phyloP scores from a whole-genome alignment of 495 filamentous ascomycete genomes.

The Sordaria brevicollis region DNA sequence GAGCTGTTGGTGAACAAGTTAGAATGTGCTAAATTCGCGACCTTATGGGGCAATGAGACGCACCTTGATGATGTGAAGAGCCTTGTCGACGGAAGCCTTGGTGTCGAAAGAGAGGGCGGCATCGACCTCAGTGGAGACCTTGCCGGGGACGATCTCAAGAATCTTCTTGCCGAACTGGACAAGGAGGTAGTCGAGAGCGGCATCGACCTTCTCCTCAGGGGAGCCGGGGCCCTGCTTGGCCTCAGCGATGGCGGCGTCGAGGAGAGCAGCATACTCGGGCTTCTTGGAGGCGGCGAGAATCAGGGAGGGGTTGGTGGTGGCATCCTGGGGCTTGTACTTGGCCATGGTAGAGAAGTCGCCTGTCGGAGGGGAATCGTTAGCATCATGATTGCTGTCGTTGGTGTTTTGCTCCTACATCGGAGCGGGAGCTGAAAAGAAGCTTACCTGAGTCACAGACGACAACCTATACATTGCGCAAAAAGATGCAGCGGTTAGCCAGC shows the following conservation, averaged over 20 bases:
- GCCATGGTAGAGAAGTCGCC: conserved; percentile 56
- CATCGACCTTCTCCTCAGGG: conserved; percentile 68
- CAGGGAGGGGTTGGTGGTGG: conserved; percentile 96
- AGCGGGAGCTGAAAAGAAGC: conserved; percentile 12
- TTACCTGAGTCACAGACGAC: conserved; percentile 96
- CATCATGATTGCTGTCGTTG: neutral
- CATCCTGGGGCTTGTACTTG: conserved; percentile 99
- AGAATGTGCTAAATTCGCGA: neutral
- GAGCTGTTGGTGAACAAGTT: conserved; percentile 43
- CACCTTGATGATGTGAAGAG: conserved; percentile 93
- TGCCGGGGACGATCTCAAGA: conserved; percentile 90
- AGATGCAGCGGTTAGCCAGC: conserved; percentile 18
- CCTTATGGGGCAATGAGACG: conserved; percentile 9
- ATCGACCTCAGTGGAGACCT: conserved; percentile 98
- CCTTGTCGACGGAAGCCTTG: conserved; percentile 86
- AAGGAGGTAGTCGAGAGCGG: conserved; percentile 81
- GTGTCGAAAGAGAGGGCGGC: conserved; percentile 94
- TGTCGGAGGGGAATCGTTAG: neutral
- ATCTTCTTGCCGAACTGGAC: conserved; percentile 98
- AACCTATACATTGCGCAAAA: conserved; percentile 40
- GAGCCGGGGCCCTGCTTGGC: conserved; percentile 64
- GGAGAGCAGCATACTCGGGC: conserved; percentile 85
- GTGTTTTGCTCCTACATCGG: neutral
- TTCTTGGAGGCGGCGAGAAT: conserved; percentile 98
- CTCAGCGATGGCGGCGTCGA: conserved; percentile 76